Conservation (phyloP, 805 yeast species). For the Lipomyces mesembrius region DNA sequence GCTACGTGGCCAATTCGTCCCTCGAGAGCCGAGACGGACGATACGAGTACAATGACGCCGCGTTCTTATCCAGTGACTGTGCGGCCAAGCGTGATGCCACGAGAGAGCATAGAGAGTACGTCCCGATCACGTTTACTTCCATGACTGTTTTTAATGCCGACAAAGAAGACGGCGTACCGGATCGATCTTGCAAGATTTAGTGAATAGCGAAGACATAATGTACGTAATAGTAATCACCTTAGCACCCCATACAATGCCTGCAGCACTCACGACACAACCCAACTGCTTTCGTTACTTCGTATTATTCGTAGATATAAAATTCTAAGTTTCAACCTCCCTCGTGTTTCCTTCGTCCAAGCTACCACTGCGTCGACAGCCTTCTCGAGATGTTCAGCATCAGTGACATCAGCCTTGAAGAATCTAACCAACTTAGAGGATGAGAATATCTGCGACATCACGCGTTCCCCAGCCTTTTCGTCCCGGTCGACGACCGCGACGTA, state of each 20-base stretch:
- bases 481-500: slow-evolving; percentile 30
- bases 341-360: slow-evolving; percentile 20
- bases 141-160: slow-evolving; percentile 23
- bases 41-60: slow-evolving; percentile 23
- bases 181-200: slow-evolving; percentile 11
- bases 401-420: slow-evolving; percentile 27
- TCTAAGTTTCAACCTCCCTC: no score
- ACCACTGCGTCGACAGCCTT: slow-evolving; percentile 23
- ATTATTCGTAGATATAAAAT: no score
- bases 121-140: slow-evolving; percentile 27
- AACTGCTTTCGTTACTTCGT: slow-evolving; percentile 12
- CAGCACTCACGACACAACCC: slow-evolving; percentile 30
- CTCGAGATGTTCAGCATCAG: slow-evolving; percentile 14
- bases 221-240: slow-evolving; percentile 9
- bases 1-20: slow-evolving; percentile 32
- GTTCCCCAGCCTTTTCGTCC: slow-evolving; percentile 10
- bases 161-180: slow-evolving; percentile 20
- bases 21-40: slow-evolving; percentile 32
- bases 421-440: neutral
- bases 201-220: no score
- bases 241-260: slow-evolving; percentile 26
- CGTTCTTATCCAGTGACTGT: no score
- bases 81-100: slow-evolving; percentile 26
- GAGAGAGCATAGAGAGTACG: slow-evolving; percentile 20
- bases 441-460: neutral